Evolutionary conservation across 2,329 filamentous ascomycete species (phyloP), one percentile per base, ranked within the genome.

Genomic region (Epichloe baconii): DNA sequence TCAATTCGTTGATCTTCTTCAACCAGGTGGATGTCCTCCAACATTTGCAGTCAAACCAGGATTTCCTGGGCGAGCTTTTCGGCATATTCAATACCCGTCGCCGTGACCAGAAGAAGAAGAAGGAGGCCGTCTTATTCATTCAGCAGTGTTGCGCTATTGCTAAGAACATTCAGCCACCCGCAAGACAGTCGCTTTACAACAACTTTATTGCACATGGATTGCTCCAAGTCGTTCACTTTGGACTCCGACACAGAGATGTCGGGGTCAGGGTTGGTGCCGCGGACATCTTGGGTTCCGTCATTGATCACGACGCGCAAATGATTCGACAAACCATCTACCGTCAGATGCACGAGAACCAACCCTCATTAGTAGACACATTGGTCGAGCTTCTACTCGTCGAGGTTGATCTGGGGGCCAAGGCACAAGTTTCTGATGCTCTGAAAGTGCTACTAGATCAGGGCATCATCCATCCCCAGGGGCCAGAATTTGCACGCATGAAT

Each of bases 1-100:
- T 98, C 57, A 98, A 97, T 69, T 95, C 89, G 48, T 78, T 97
- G 59, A 98, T 98, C 58, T 98, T 96, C 72, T 98, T 95, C 76
- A 93, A 97, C 70, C 93, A 98, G 71, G 90, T 97, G 60, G 93
- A 97, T 63, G 96, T 98, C 63, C 85, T 98, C 47, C 87, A 91
- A 62, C 88, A 97, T 68, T 76, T 98, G n/a, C 90, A 96, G 66
- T 77, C 76, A 26, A 95, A 95, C 60, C 73, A 73, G 1, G 69
- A 71, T 2, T 96, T 95, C 61, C 71, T 97, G 31, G 83, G 82
- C 57, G 88, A 96, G 55, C 76, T 97, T 4, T 98, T 97, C 65
- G 78, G 79, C 50, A 88, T 97, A 55, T 96, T 97, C 62, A 79
- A 76, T 19, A 72, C 80, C 0, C 73, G 81, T 23, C 79, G 82